Base-by-base conservation (phyloP, 306 rosid genomes). In the Gleditsia sinensis region DNA sequence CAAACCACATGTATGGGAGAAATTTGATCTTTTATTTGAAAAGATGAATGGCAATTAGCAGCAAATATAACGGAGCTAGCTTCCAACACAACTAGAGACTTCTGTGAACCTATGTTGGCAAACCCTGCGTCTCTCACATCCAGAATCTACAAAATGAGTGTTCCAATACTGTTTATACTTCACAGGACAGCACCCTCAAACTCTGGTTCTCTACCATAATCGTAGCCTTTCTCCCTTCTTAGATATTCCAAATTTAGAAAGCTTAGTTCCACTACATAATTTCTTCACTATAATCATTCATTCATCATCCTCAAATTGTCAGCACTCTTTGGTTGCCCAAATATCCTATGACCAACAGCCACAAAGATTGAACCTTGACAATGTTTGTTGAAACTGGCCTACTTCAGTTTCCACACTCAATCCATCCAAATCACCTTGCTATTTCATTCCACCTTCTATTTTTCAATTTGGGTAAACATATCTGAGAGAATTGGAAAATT, bases 241-340 rank as follows among this genome's bases (percentile, higher is more conserved):
- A 36, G 5, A 6, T 4, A 36, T 51, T 69, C 9, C 3, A 27
- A 39, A 24, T 42, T 65, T 24, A 23, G 17, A 45, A 30, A 43
- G 53, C 36, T 45, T 33, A 59, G 17, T 46, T 37, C 24, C 71
- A 74, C 24, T 62, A 74, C 27, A 61, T 13, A 20, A 30, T 58
- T 43, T 57, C 27, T 46, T 73, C 46, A 59, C 50, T 33, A 46
- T 27, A 59, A 32, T 12, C 61, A 32, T 32, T 7, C 61, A 8
- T 39, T 32, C 17, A n/a, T 45, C 77, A 37, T 59, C 59, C 48
- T 57, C 21, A 71, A 59, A 32, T 73, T 14, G 45, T 11, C 49
- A 45, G 63, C 9, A 73, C 57, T 46, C 36, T 60, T 59, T 49
- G 0, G 43, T 20, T 73, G 57, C 24, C 48, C 12, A 75, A 49